Conservation (phyloP, 2,329 filamentous ascomycete species). For the Botrytis aclada region DNA sequence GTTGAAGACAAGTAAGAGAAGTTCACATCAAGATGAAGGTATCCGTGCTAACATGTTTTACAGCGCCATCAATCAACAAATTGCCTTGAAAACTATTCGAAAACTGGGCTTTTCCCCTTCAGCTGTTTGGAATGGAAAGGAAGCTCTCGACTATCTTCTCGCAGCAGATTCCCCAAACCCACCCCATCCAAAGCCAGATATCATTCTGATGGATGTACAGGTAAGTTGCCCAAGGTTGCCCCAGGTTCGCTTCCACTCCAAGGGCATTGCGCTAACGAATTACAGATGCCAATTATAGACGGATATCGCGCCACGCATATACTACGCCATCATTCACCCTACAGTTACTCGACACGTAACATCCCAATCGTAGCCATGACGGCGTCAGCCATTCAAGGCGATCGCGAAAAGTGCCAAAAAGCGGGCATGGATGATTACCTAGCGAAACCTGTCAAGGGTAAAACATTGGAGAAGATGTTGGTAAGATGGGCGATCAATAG, state of each 20-base stretch:
- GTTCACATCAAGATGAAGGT: neutral
- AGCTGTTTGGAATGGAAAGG: slow-evolving; percentile 74
- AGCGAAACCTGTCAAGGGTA: slow-evolving; percentile 69
- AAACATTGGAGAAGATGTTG: slow-evolving; percentile 66
- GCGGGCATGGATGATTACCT: slow-evolving; percentile 77
- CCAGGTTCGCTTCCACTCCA: neutral
- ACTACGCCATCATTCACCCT: slow-evolving; percentile 65
- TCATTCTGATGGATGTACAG: slow-evolving; percentile 77
- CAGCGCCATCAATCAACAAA: slow-evolving; percentile 68
- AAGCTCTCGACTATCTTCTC: slow-evolving; percentile 70
- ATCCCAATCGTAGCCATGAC: slow-evolving; percentile 82
- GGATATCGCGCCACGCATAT: slow-evolving; percentile 75
- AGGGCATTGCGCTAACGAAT: neutral
- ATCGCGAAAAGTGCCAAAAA: slow-evolving; percentile 68
- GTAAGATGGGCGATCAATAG: slow-evolving; percentile 61
- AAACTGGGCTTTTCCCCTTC: slow-evolving; percentile 70
- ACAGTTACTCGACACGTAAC: slow-evolving; percentile 55
- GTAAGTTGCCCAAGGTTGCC: neutral
- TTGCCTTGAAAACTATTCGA: slow-evolving; percentile 70
- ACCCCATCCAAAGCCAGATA: slow-evolving; percentile 52
- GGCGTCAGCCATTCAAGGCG: slow-evolving; percentile 73
- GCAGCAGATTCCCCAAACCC: slow-evolving; percentile 44
- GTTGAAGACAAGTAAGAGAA: slow-evolving; percentile 73
- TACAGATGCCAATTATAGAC: slow-evolving; percentile 66
- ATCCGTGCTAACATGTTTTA: slow-evolving; percentile 8